Base-by-base conservation (phyloP, 2,329 filamentous ascomycete species). In the Juglanconis sp. region DNA sequence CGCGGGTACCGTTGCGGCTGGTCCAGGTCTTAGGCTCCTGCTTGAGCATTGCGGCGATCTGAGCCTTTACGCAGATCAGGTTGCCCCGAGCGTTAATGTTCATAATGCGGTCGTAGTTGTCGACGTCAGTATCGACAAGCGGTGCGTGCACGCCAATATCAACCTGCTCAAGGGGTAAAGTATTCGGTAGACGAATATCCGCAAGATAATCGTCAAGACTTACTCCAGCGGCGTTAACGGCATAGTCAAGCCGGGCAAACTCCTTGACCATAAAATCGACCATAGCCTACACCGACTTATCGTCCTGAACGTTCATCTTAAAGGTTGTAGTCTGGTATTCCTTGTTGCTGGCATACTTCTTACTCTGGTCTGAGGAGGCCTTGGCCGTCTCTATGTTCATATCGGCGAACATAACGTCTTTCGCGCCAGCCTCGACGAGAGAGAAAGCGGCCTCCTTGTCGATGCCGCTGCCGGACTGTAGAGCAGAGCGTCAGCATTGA, bases 31-130 rank as follows among this genome's bases (percentile, higher is more conserved):
- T 64, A 8, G 59, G 64, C 24, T 59, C 57, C 47, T 65, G 65
- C 53, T 64, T 63, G 13, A 48, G 51, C 63, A 67, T 67, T 5
- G 64, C 65, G 11, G 54, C 54, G 3, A 62, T 47, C 40, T 63
- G 57, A 0, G 65, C 62, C 1, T 53, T 46, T 9, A 66, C 60
- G 53, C 63, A 66, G 10, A 67, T 0, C n/a, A 65, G 35, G 40
- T 64, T 64, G 7, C 61, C 63, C 10, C 61, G 61, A 15, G 63
- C 53, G 34, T 67, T 68, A 54, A 68, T 67, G 42, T 64, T 56
- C 63, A 66, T 66, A n/a, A 66, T 60, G 40, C 58, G 53, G 56
- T 65, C 67, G 24, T 64, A 68, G 31, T 64, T 65, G 10, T 65
- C 60, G 0, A 64, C 60, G 31, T 65, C 60, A 3, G 54, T 63